These are phyloP conservation scores for Knoxia roxburghii DNA, from an alignment of 257 asterid species.

Conservation along the genomic window DNA sequence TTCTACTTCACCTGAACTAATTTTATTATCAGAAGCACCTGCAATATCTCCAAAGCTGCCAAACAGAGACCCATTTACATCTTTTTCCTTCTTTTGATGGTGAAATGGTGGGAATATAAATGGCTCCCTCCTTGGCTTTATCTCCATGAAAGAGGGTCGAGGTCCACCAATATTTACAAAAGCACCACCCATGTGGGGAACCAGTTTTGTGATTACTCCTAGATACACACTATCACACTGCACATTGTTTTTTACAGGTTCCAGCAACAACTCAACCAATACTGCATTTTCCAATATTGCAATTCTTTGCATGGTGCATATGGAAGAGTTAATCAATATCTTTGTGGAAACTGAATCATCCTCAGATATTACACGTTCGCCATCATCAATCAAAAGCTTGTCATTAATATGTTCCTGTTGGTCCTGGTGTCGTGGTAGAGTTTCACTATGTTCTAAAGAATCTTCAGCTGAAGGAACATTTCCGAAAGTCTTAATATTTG, in stretches of 20 bases:
- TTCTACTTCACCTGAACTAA: conserved; percentile 45
- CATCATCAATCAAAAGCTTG: conserved; percentile 48
- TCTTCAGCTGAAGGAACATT: conserved; percentile 20
- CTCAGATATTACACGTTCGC: conserved; percentile 23
- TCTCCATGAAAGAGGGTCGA: conserved; percentile 84
- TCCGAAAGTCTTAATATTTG: conserved; percentile 24
- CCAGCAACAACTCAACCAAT: conserved; percentile 84
- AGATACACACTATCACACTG: conserved; percentile 86
- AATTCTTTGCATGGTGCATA: conserved; percentile 95
- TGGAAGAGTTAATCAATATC: conserved; percentile 86
- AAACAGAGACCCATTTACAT: conserved; percentile 29
- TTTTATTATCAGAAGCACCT: conserved; percentile 35
- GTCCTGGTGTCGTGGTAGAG: conserved; percentile 28
- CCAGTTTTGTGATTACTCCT: conserved; percentile 80
- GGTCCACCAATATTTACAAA: conserved; percentile 91
- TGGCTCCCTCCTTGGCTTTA: conserved; percentile 59
- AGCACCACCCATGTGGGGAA: conserved; percentile 95
- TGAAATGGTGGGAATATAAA: conserved; percentile 59
- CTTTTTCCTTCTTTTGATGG: conserved; percentile 36
- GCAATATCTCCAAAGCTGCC: conserved; percentile 34
- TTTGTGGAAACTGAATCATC: conserved; percentile 55
- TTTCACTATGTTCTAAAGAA: conserved; percentile 27
- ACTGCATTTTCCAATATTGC: conserved; percentile 80
- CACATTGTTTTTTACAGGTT: conserved; percentile 88
- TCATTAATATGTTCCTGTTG: conserved; percentile 33